Evolutionary conservation across 1,139 yeast species (phyloP).

Genomic region (Torulaspora globosa): DNA sequence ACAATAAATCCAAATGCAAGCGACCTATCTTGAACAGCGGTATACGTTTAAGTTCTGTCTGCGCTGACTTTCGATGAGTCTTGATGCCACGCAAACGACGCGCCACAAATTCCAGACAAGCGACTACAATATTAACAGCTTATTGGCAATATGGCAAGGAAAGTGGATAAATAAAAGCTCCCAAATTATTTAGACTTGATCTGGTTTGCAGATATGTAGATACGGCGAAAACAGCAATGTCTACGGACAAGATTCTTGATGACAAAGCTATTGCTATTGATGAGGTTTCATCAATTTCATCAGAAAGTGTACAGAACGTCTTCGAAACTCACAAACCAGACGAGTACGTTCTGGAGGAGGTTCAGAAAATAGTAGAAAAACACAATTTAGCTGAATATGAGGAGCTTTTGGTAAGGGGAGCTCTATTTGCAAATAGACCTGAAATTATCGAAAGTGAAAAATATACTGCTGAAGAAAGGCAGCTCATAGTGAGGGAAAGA

Average conservation of each 20-base stretch:
- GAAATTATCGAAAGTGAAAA: constrained; percentile 15
- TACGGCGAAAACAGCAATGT: neutral
- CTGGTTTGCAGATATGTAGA: no score
- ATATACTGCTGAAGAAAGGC: constrained; percentile 20
- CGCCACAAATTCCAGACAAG: constrained; percentile 4
- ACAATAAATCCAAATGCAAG: no score
- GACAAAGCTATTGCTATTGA: constrained; percentile 8
- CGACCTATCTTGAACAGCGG: no score
- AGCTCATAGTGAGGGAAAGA: constrained; percentile 16
- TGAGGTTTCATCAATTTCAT: constrained; percentile 7
- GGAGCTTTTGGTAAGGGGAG: constrained; percentile 26
- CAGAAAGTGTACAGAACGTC: constrained; percentile 10
- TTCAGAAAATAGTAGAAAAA: constrained; percentile 18
- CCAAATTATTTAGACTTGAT: no score
- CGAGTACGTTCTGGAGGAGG: constrained; percentile 19
- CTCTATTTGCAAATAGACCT: constrained; percentile 30
- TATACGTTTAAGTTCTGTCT: neutral
- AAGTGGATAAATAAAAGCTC: constrained; percentile 3
- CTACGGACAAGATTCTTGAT: constrained; percentile 4
- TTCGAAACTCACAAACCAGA: constrained; percentile 21
- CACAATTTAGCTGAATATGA: constrained; percentile 20
- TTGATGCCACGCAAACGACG: neutral
- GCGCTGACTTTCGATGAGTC: neutral
- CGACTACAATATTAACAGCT: neutral
- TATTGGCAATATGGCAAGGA: neutral